Evolutionary conservation across 345 rosid genomes (phyloP).

Genomic region (Heritiera littoralis): DNA sequence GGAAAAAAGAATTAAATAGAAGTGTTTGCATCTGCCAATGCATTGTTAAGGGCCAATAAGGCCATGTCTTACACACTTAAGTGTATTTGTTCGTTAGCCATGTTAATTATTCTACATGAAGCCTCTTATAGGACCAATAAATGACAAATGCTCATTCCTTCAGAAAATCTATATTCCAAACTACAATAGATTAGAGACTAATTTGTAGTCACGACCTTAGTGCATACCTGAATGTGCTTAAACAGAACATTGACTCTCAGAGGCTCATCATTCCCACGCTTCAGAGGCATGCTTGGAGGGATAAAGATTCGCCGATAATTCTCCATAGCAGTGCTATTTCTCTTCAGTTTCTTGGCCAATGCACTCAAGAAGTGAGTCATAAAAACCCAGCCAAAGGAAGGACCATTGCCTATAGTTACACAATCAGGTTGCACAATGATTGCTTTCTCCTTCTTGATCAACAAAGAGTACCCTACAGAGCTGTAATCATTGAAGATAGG

Average conservation of each 20-base stretch:
- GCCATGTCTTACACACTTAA: background rate
- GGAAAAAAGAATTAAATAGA: background rate
- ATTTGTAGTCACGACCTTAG: background rate
- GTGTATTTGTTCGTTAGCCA: background rate
- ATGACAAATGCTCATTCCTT: background rate
- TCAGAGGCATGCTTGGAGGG: conserved; percentile 60
- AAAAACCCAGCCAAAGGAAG: conserved; percentile 74
- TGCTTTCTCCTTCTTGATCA: conserved; percentile 63
- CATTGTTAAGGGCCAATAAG: background rate
- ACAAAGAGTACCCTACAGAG: conserved; percentile 72
- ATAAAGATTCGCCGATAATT: conserved; percentile 61
- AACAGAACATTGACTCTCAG: conserved; percentile 66
- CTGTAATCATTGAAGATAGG: conserved; percentile 76
- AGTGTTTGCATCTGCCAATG: background rate
- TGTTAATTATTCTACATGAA: background rate
- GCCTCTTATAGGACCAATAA: background rate
- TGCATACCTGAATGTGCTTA: conserved; percentile 72
- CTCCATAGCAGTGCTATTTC: conserved; percentile 60
- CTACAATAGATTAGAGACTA: background rate
- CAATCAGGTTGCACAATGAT: conserved; percentile 63
- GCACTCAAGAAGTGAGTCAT: conserved; percentile 67
- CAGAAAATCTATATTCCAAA: background rate
- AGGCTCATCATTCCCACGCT: conserved; percentile 51
- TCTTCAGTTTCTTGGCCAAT: conserved; percentile 62
- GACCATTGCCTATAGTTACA: conserved; percentile 67